Base-by-base conservation (phyloP, 2,329 filamentous ascomycete species). In the Bretziella fagacearum region DNA sequence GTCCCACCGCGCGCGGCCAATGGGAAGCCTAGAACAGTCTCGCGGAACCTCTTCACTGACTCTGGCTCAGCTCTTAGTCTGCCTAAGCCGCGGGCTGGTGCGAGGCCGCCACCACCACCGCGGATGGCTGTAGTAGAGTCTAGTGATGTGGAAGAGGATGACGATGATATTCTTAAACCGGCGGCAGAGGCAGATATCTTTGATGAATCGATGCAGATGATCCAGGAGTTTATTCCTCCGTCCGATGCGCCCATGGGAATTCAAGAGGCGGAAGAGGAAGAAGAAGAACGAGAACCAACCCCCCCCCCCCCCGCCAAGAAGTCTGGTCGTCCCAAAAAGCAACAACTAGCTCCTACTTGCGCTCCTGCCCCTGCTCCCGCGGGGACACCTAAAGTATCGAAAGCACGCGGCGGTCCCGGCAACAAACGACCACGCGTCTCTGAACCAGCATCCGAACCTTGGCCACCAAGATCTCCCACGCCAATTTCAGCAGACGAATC, bases 41-140 rank as follows among this genome's bases (percentile, higher is more conserved):
- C 67, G 48, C 67, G 75, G 46, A 65, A 63, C 33, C 61, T 81
- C 6, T 65, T 79, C 55, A 79, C 77, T 49, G 35, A 39, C 11
- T 17, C 13, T 2, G 35, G n/a, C n/a, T n/a, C 7, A 5, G 56
- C 58, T 25, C 52, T 54, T 41, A 55, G 54, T 26, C 18, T 47
- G 11, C 23, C 56, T 33, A 55, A 58, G 22, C 6, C 35, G 5
- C 13, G 35, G 17, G 35, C 6, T 3, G 35, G 13, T 10, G 15
- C 18, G 4, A 20, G 35, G 35, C 13, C 10, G 18, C n/a, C 13
- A 22, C n/a, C n/a, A n/a, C n/a, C n/a, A n/a, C n/a, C n/a, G n/a
- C n/a, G n/a, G n/a, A n/a, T n/a, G n/a, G n/a, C n/a, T n/a, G n/a
- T n/a, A n/a, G 15, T 7, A 6, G 15, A 22, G 18, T 8, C 13